Conservation (phyloP, 225 moss, liverwort and hornwort genomes). For the Bryoerythrophyllum caledonicum region DNA sequence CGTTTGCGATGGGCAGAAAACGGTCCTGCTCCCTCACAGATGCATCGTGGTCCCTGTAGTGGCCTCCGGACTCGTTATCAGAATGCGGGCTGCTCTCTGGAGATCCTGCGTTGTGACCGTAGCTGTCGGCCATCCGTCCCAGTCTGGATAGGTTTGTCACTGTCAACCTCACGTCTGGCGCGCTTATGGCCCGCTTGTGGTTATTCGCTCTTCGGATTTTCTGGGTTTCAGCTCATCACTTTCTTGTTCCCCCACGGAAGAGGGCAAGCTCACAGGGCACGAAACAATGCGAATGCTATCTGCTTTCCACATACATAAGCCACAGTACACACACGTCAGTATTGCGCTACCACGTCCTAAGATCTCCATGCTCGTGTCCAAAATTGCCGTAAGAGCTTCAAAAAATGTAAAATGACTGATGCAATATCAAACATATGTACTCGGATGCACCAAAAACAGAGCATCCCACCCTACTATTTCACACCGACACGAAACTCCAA, state of each 20-base stretch:
- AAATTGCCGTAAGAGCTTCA: no score
- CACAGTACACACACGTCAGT: background rate
- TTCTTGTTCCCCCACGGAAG: slow-evolving; percentile 12
- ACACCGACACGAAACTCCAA: background rate
- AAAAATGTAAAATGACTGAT: background rate
- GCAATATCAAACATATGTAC: background rate
- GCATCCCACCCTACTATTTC: no score
- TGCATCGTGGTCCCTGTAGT: slow-evolving; percentile 72
- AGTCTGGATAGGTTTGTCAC: background rate
- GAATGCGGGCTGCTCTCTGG: slow-evolving; percentile 94
- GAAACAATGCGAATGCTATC: background rate
- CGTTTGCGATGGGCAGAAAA: slow-evolving; percentile 91
- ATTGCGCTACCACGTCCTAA: no score
- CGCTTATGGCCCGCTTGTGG: background rate
- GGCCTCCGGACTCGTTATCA: slow-evolving; percentile 87
- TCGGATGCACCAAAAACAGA: background rate
- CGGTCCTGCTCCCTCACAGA: slow-evolving; percentile 90
- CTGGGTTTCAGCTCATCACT: slow-evolving; percentile 24
- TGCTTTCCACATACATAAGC: background rate
- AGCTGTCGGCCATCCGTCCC: slow-evolving; percentile 76
- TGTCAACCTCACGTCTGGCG: background rate
- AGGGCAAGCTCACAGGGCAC: background rate
- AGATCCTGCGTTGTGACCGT: slow-evolving; percentile 72
- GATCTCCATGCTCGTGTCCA: background rate
- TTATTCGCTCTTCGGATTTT: background rate